These are phyloP conservation scores for Xerophyta viscosa DNA, from an alignment of 106 monocot genomes.

Conservation along the genomic window DNA sequence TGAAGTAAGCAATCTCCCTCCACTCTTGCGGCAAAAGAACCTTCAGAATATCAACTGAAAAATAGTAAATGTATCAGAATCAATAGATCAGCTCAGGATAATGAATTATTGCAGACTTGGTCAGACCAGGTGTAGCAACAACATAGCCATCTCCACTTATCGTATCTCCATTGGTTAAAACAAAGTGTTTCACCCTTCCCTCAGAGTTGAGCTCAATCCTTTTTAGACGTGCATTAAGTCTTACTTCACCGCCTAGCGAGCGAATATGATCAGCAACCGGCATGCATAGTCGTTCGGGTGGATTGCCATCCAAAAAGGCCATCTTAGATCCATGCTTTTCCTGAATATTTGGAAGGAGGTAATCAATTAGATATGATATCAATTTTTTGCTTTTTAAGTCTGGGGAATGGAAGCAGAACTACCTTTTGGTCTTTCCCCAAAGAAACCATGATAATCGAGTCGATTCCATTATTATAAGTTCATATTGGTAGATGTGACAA, in stretches of 20 bases:
- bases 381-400: too few relatives aligned
- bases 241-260: slow-evolving; percentile 77
- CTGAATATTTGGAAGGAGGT: slow-evolving; percentile 24
- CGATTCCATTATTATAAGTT: too few relatives aligned
- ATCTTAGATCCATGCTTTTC: slow-evolving; percentile 98
- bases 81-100: not conserved
- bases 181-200: slow-evolving; percentile 81
- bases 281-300: slow-evolving; percentile 88
- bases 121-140: slow-evolving; percentile 75
- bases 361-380: too few relatives aligned
- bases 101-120: slow-evolving; percentile 3
- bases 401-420: too few relatives aligned
- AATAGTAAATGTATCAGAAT: not conserved
- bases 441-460: too few relatives aligned
- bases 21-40: slow-evolving; percentile 89
- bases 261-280: slow-evolving; percentile 83
- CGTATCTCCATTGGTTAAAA: slow-evolving; percentile 64
- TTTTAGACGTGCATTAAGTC: slow-evolving; percentile 72
- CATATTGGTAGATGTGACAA: too few relatives aligned
- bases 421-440: too few relatives aligned
- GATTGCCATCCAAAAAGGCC: slow-evolving; percentile 97
- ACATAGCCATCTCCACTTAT: slow-evolving; percentile 86
- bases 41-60: slow-evolving; percentile 94
- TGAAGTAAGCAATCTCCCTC: slow-evolving; percentile 87
- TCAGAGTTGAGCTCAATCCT: slow-evolving; percentile 82